phyloP scores from a whole-genome alignment of 306 rosid genomes.

The Luffa acutangula region DNA sequence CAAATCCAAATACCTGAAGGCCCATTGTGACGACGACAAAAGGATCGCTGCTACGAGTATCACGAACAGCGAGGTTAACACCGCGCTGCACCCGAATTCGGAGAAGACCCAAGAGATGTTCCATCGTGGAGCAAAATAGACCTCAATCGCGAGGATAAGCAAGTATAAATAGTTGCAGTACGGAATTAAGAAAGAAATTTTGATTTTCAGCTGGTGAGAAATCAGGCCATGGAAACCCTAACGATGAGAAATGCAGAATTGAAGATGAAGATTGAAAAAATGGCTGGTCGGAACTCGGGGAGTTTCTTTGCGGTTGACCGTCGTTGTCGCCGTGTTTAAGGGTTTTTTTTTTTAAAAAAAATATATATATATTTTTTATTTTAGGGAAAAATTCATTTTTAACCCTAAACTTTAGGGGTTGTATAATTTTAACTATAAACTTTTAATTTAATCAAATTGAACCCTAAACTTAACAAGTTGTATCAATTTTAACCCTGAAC shows the following conservation, averaged over 20 bases:
- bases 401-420: too few relatives aligned
- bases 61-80: constrained; percentile 57
- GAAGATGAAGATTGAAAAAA: not conserved
- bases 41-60: constrained; percentile 64
- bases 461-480: too few relatives aligned
- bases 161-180: not conserved
- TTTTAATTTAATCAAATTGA: too few relatives aligned
- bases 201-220: too few relatives aligned
- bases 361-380: too few relatives aligned
- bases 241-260: not conserved
- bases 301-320: not conserved
- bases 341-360: too few relatives aligned
- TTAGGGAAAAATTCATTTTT: too few relatives aligned
- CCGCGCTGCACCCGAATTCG: constrained; percentile 59
- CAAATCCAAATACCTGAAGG: constrained; percentile 24
- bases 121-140: not conserved
- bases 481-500: too few relatives aligned
- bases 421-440: too few relatives aligned
- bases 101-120: constrained; percentile 48
- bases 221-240: not conserved
- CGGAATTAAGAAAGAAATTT: not conserved
- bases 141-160: too few relatives aligned
- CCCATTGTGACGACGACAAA: constrained; percentile 40
- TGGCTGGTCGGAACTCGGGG: not conserved
- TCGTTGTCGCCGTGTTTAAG: not conserved